Evolutionary conservation across 441 rosid species (phyloP).

Genomic region (Cnidoscolus chayamansa): DNA sequence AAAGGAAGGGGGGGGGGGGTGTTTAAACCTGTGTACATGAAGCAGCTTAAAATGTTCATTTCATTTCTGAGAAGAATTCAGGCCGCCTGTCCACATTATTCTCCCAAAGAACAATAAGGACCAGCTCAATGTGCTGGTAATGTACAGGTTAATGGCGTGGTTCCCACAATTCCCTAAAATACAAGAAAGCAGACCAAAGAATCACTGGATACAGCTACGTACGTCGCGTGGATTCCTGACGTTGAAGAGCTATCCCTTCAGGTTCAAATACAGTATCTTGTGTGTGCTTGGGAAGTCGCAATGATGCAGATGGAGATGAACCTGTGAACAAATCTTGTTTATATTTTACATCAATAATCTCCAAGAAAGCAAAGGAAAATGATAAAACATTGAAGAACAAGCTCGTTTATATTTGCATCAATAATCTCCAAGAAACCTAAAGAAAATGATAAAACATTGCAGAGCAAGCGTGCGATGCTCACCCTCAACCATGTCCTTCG

Average conservation of each 20-base stretch:
- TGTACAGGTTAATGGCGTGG: not conserved
- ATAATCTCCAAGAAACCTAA: not conserved
- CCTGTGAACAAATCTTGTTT: slow-evolving; percentile 33
- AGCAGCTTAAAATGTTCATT: not conserved
- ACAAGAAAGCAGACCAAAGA: slow-evolving; percentile 13
- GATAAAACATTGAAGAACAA: slow-evolving; percentile 12
- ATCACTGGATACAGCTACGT: slow-evolving; percentile 23
- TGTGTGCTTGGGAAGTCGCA: slow-evolving; percentile 36
- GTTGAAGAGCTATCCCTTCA: slow-evolving; percentile 59
- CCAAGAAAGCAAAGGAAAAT: slow-evolving; percentile 1
- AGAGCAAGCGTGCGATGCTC: slow-evolving; percentile 20
- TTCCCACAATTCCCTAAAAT: slow-evolving; percentile 3
- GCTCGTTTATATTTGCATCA: slow-evolving; percentile 1
- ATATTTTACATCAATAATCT: slow-evolving; percentile 1
- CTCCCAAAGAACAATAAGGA: not conserved
- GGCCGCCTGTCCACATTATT: not conserved
- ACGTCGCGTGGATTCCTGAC: slow-evolving; percentile 39
- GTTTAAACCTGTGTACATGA: not conserved
- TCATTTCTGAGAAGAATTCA: not conserved
- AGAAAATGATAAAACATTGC: slow-evolving; percentile 11
- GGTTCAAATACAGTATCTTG: slow-evolving; percentile 37
- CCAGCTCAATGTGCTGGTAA: not conserved
- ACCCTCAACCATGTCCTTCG: slow-evolving; percentile 77
- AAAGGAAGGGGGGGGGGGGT: too few species aligned
- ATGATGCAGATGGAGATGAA: slow-evolving; percentile 39